A percentile compares a stretch with the other conserved stretches of the same genome.
Evolutionary conservation across 2,329 filamentous ascomycete species (phyloP).

Genomic region (Venturia effusa): DNA sequence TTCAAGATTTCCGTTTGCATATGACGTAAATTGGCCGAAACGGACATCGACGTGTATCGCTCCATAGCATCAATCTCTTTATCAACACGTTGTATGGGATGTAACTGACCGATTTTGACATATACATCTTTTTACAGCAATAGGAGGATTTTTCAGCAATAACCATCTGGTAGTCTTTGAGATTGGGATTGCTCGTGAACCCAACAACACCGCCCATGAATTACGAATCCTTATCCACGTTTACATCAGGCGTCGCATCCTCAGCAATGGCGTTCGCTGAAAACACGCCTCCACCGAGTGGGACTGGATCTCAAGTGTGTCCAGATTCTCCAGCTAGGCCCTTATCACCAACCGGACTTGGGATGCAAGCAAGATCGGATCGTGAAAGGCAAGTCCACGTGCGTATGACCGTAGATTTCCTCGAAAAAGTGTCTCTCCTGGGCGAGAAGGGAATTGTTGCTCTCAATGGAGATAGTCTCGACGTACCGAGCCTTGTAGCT

Average conservation of each 20-base stretch:
- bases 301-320: background rate
- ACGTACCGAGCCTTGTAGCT: conserved; percentile 13
- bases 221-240: background rate
- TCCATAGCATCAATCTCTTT: background rate
- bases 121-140: background rate
- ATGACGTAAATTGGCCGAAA: background rate
- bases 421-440: background rate
- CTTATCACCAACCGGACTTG: background rate
- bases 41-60: background rate
- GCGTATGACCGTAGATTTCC: background rate
- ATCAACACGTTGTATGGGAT: background rate
- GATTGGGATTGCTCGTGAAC: background rate
- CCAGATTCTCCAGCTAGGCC: background rate
- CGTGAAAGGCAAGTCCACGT: background rate
- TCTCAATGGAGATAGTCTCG: conserved; percentile 15
- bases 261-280: background rate
- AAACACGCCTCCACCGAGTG: background rate
- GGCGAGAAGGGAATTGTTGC: conserved; percentile 7
- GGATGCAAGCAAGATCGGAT: background rate
- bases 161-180: background rate
- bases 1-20: background rate
- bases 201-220: background rate
- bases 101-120: background rate
- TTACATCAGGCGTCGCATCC: background rate
- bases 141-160: background rate